These are phyloP conservation scores for Cicer judaicum DNA, from an alignment of 306 rosid species.

Conservation along the genomic window DNA sequence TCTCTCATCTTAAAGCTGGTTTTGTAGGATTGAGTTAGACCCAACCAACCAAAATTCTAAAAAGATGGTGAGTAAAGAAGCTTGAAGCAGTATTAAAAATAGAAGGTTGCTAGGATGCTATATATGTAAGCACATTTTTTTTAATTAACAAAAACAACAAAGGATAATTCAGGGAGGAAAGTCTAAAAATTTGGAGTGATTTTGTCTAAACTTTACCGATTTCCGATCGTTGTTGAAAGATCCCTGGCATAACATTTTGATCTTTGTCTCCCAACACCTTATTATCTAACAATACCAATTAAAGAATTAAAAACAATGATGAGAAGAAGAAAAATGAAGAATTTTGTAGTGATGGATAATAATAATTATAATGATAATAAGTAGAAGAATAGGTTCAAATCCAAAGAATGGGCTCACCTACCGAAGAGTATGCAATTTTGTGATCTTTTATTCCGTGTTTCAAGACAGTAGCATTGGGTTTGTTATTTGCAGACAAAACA, in stretches of 20 bases:
- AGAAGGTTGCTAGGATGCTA: not conserved
- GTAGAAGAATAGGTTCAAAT: not conserved
- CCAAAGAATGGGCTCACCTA: conserved; percentile 41
- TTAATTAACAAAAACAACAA: not conserved
- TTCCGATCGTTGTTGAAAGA: conserved; percentile 20
- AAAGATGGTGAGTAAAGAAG: not conserved
- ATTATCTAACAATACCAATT: conserved; percentile 36
- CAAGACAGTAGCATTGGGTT: not conserved
- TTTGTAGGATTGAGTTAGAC: too few relatives aligned
- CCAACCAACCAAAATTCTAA: too few relatives aligned
- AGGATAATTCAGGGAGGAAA: not conserved
- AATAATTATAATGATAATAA: too few relatives aligned
- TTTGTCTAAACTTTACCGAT: conserved; percentile 12
- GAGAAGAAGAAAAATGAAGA: not conserved
- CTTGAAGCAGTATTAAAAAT: not conserved
- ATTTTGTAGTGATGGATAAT: not conserved
- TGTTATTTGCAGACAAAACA: conserved; percentile 15
- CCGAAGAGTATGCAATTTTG: conserved; percentile 9
- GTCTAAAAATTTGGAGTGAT: not conserved
- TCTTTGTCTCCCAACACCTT: conserved; percentile 34
- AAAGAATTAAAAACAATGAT: not conserved
- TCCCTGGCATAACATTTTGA: conserved; percentile 15
- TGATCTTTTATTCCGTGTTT: not conserved
- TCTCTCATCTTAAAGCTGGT: too few relatives aligned
- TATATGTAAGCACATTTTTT: not conserved